Base-by-base conservation (phyloP, 805 yeast species). In the Barnettozyma pratensis region DNA sequence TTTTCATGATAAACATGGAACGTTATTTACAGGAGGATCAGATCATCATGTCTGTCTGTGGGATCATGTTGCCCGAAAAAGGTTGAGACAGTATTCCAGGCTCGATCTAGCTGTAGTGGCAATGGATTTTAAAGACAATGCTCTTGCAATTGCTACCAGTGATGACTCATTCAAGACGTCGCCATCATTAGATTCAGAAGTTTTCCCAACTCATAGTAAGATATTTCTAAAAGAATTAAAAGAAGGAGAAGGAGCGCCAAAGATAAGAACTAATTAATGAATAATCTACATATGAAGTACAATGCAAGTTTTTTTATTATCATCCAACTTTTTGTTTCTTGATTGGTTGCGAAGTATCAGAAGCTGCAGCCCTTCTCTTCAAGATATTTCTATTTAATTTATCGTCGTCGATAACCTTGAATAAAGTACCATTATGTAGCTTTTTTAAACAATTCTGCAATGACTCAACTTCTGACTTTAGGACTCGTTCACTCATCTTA, bases 41-140 rank as follows among this genome's bases (percentile, higher is more conserved):
- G 98, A 92, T 67, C 96, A 96, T 9, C 76, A 87, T 40, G 85
- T 90, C 58, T 82, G 88, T 57, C 76, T 85, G 62, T 92, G 98
- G 98, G 97, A 90, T 63, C 82, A 88, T 62, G 85, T 81, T 50
- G 79, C 91, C 30, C 79, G 82, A 61, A 89, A 85, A 61, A 77
- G 96, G 54, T 74, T 91, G 47, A 82, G 83, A 65, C 85, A 82
- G 47, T 81, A 80, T 66, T 83, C 90, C 0, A 72, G 75, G 32
- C 59, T 73, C 19, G 74, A 71, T 2, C 65, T 64, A n/a, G 69
- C 77, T 36, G 73, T 77, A 4, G 72, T 74, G 39, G 60, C 68
- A 30, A 45, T 77, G 43, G 76, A 65, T 37, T 54, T 74, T 37
- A 55, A 56, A 12, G 71, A 68, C 1, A 53, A 60, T 5, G 29